Evolutionary conservation across 179 eudicot genomes (phyloP).

Genomic region (Carnegiea gigantea): DNA sequence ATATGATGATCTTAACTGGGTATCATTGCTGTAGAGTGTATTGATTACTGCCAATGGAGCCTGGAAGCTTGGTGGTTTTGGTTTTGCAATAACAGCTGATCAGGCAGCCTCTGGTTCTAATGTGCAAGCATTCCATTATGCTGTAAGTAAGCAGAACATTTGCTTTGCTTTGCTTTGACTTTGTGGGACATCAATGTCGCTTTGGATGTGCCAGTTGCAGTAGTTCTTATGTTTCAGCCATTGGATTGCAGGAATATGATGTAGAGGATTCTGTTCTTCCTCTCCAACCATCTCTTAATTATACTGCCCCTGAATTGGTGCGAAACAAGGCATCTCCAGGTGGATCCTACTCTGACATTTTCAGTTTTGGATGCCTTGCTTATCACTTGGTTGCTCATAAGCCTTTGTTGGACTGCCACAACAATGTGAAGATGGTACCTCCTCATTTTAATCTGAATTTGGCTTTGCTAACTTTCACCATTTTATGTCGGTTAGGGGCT

Average conservation of each 20-base stretch:
- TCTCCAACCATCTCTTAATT: constrained; percentile 93
- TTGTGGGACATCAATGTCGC: background rate
- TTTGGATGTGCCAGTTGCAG: background rate
- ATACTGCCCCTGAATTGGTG: constrained; percentile 95
- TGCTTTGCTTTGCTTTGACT: constrained; percentile 8
- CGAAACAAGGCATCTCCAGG: constrained; percentile 67
- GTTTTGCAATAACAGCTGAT: constrained; percentile 80
- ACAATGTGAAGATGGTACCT: constrained; percentile 96
- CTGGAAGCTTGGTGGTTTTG: constrained; percentile 99
- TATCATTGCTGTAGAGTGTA: constrained; percentile 58
- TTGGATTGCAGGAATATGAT: constrained; percentile 78
- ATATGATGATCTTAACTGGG: background rate
- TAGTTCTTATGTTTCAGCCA: background rate
- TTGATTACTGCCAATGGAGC: constrained; percentile 91
- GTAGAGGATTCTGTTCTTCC: constrained; percentile 93
- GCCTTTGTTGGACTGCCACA: constrained; percentile 95
- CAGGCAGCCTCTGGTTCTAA: constrained; percentile 58
- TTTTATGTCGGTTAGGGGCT: background rate
- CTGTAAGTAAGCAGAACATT: constrained; percentile 53
- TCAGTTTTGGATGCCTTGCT: constrained; percentile 93
- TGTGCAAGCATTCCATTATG: constrained; percentile 74
- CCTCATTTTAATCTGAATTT: constrained; percentile 18
- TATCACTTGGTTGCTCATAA: constrained; percentile 88
- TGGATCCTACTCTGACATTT: constrained; percentile 79
- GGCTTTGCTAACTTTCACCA: constrained; percentile 9